phyloP scores from a whole-genome alignment of 495 filamentous ascomycete genomes.

The Sordaria brevicollis region DNA sequence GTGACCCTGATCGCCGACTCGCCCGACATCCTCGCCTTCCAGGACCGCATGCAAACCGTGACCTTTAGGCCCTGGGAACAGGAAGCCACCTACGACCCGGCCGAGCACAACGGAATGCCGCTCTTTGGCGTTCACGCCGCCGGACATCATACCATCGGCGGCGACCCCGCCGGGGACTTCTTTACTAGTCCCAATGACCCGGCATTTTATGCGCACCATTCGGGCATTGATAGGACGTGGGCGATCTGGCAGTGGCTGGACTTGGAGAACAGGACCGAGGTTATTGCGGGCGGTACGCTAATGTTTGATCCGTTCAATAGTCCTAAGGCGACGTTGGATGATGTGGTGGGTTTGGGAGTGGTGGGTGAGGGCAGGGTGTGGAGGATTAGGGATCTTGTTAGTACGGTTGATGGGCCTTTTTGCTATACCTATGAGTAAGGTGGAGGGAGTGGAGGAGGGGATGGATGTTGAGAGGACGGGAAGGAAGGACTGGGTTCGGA shows the following conservation, averaged over 20 bases:
- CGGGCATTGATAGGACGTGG: conserved; percentile 57
- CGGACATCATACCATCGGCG: conserved; percentile 33
- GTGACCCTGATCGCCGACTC: conserved; percentile 35
- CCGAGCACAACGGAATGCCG: conserved; percentile 5
- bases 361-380: conserved; percentile 25
- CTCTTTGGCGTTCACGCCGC: conserved; percentile 30
- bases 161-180: conserved; percentile 34
- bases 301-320: conserved; percentile 27
- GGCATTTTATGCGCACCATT: conserved; percentile 58
- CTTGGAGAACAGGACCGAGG: conserved; percentile 18
- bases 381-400: conserved; percentile 35
- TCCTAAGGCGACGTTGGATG: conserved; percentile 26
- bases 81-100: neutral
- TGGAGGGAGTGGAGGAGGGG: neutral
- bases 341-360: conserved; percentile 32
- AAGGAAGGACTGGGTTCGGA: neutral
- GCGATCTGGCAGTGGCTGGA: conserved; percentile 54
- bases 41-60: conserved; percentile 28
- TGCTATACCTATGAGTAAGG: conserved; percentile 40
- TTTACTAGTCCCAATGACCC: conserved; percentile 57
- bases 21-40: conserved; percentile 34
- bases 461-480: no score
- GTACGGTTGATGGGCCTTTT: conserved; percentile 36
- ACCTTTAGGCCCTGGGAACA: conserved; percentile 4
- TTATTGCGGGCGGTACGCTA: conserved; percentile 28